Conservation (phyloP, 192 early-diverging fungal species). For the Dissophora globulifera region DNA sequence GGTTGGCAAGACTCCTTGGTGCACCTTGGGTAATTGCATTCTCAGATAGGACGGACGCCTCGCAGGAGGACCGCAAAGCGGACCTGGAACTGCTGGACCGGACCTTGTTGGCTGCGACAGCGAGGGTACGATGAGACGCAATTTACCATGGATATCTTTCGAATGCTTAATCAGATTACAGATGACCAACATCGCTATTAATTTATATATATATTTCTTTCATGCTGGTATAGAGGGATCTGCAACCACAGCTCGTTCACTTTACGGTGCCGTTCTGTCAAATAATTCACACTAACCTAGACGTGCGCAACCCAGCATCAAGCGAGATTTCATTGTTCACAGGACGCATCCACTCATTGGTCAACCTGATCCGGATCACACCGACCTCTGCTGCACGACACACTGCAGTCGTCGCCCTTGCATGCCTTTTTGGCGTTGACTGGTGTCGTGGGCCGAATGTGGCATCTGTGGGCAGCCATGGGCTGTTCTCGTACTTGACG, state of each 20-base stretch:
- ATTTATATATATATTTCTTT: too few relatives aligned
- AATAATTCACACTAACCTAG: conserved; percentile 47
- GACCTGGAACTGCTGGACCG: conserved; percentile 35
- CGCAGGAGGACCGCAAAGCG: conserved; percentile 26
- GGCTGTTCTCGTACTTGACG: conserved; percentile 39
- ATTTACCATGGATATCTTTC: too few relatives aligned
- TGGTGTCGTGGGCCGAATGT: conserved; percentile 36
- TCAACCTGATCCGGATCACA: conserved; percentile 44
- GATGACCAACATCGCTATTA: too few relatives aligned
- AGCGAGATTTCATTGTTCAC: conserved; percentile 45
- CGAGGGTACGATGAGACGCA: conserved; percentile 11
- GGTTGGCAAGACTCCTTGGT: conserved; percentile 32
- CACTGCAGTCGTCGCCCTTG: conserved; percentile 39
- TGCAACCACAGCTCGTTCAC: conserved; percentile 39
- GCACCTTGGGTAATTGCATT: conserved; percentile 49
- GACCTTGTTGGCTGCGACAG: conserved; percentile 17
- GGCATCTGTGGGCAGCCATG: conserved; percentile 28
- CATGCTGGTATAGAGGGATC: conserved; percentile 38
- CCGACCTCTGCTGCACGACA: conserved; percentile 49
- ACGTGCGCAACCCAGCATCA: conserved; percentile 36
- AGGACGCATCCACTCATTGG: conserved; percentile 43
- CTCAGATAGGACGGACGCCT: conserved; percentile 29
- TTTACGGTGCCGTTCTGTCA: conserved; percentile 52
- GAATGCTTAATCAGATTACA: too few relatives aligned
- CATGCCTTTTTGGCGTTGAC: conserved; percentile 36